A percentile compares a stretch with the other conserved stretches of the same genome.
phyloP scores from a whole-genome alignment of 1,284 basidiomycete species.

The Phaffia rhodozyma region DNA sequence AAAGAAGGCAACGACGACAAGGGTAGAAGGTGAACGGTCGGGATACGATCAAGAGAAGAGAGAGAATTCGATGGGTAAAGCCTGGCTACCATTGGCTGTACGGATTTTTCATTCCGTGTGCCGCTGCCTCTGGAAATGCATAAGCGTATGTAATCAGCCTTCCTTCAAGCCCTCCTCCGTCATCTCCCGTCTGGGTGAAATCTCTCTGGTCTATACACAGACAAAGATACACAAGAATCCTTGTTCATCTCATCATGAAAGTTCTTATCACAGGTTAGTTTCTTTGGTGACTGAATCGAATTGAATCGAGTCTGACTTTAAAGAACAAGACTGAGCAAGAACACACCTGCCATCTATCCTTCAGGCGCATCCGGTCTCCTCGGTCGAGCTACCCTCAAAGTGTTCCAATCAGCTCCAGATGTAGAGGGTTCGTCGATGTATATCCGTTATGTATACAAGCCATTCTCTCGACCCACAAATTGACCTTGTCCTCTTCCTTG shows the following conservation, averaged over 20 bases:
- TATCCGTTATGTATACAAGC: too few species aligned
- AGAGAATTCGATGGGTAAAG: neutral
- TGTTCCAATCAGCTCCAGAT: neutral
- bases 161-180: too few species aligned
- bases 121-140: neutral
- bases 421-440: neutral
- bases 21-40: neutral
- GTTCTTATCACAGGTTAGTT: conserved; percentile 13
- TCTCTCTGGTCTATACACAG: too few species aligned
- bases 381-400: conserved; percentile 4
- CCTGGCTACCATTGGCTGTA: too few species aligned
- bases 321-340: too few species aligned
- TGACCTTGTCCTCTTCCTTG: neutral
- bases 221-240: too few species aligned
- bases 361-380: conserved; percentile 9
- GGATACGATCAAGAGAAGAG: neutral
- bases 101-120: neutral
- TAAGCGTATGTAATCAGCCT: too few species aligned
- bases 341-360: neutral
- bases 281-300: neutral
- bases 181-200: too few species aligned
- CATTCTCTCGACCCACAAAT: too few species aligned
- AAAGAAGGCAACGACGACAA: neutral
- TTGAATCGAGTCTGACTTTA: too few species aligned
- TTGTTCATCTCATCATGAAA: conserved; percentile 1